Conservation (phyloP, 169 alveolate species). For the Ichthyophthirius multifiliis region DNA sequence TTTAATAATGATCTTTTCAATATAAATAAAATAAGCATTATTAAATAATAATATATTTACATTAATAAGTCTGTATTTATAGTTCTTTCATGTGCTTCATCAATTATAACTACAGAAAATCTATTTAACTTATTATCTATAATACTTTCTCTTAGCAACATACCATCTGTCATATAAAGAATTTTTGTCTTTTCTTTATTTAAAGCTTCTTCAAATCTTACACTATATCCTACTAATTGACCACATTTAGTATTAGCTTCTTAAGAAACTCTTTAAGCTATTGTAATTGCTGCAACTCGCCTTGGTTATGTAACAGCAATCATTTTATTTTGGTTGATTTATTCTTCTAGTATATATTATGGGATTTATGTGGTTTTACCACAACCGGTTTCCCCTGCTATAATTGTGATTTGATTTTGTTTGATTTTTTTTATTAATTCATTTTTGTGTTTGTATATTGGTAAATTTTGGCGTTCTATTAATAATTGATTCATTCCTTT, state of each 20-base stretch:
- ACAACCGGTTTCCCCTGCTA: constrained; percentile 81
- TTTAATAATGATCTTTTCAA: constrained; percentile 68
- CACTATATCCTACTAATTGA: constrained; percentile 81
- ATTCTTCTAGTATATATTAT: constrained; percentile 44
- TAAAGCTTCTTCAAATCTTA: constrained; percentile 98
- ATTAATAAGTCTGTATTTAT: constrained; percentile 98
- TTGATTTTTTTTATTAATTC: no score
- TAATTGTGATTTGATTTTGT: constrained; percentile 56
- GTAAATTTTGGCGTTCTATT: no score
- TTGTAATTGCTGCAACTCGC: constrained; percentile 81
- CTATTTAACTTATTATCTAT: constrained; percentile 93
- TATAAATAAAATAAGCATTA: constrained; percentile 17
- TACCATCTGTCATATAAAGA: constrained; percentile 99
- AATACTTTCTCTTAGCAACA: constrained; percentile 96
- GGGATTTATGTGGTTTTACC: constrained; percentile 82
- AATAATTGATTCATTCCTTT: no score
- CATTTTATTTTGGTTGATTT: constrained; percentile 38
- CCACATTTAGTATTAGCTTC: constrained; percentile 73
- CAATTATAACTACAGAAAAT: constrained; percentile 96
- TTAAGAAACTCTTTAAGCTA: constrained; percentile 71
- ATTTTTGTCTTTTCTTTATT: constrained; percentile 90
- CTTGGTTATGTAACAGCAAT: constrained; percentile 78
- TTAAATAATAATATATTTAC: constrained; percentile 74
- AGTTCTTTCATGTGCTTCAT: constrained; percentile 99
- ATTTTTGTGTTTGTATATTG: no score